Conservation (phyloP, 2,329 filamentous ascomycete genomes). For the Xylariaceae sp. region DNA sequence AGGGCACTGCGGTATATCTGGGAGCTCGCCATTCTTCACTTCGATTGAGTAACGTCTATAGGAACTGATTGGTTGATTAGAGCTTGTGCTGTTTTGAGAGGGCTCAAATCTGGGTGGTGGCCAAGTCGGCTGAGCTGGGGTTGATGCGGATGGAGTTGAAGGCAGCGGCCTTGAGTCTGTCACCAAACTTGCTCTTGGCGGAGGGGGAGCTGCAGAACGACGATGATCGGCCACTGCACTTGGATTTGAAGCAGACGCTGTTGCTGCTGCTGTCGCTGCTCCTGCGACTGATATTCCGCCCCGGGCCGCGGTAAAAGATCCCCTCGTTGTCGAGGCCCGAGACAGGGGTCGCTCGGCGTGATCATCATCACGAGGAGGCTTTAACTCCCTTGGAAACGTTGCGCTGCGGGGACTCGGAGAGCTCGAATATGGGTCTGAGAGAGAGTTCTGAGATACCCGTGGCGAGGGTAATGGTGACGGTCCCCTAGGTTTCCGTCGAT, state of each 20-base stretch:
- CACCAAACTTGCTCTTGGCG: conserved; percentile 24
- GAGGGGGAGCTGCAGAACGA: conserved; percentile 25
- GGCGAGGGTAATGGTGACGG: conserved; percentile 38
- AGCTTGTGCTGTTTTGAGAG: conserved; percentile 35
- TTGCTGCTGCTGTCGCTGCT: conserved; percentile 18
- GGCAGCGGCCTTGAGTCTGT: conserved; percentile 32
- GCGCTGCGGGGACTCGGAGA: conserved; percentile 38
- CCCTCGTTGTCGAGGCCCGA: conserved; percentile 37
- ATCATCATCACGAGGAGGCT: conserved; percentile 31
- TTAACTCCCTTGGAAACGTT: conserved; percentile 40
- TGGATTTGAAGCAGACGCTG: conserved; percentile 10
- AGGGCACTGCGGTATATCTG: conserved; percentile 71
- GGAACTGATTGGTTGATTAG: conserved; percentile 53
- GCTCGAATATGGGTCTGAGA: conserved; percentile 33
- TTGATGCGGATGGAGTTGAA: conserved; percentile 32
- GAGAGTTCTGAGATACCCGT: conserved; percentile 33
- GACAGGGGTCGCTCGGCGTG: conserved; percentile 32
- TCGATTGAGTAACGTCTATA: conserved; percentile 64
- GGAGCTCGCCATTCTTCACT: conserved; percentile 49
- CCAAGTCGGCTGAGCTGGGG: conserved; percentile 48
- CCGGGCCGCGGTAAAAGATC: conserved; percentile 20
- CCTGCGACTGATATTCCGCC: conserved; percentile 30
- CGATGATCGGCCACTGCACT: conserved; percentile 20
- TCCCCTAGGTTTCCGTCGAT: conserved; percentile 33
- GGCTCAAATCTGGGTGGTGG: conserved; percentile 56